phyloP scores from a whole-genome alignment of 1,139 yeast species.

The Suhomyces anneliseae region DNA sequence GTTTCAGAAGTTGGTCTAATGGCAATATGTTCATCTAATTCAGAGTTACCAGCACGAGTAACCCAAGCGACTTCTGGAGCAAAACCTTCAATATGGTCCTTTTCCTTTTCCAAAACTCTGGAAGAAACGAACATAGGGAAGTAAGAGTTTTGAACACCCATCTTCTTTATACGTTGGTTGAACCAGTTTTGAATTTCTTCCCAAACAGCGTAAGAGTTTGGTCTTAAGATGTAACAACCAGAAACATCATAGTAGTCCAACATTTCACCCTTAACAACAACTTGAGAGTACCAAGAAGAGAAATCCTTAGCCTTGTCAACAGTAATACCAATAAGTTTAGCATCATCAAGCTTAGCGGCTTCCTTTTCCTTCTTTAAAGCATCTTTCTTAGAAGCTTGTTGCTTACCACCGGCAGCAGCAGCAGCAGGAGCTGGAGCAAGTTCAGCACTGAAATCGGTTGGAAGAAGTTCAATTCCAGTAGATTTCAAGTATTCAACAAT shows the following conservation, averaged over 20 bases:
- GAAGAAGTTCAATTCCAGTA: conserved; percentile 54
- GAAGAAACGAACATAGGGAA: conserved; percentile 99
- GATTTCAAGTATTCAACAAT: conserved; percentile 53
- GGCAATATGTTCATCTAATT: conserved; percentile 96
- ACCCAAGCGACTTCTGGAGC: conserved; percentile 99
- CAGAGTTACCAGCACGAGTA: conserved; percentile 91
- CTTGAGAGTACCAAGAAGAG: conserved; percentile 97
- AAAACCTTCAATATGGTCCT: conserved; percentile 98
- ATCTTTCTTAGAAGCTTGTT: conserved; percentile 26
- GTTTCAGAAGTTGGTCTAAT: conserved; percentile 99
- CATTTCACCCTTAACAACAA: conserved; percentile 95
- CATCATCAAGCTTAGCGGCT: conserved; percentile 72
- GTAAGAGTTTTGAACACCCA: conserved; percentile 93
- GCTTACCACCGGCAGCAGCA: conserved; percentile 28
- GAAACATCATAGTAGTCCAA: conserved; percentile 97
- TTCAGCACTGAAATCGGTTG: conserved; percentile 59
- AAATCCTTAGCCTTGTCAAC: conserved; percentile 90
- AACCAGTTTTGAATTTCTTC: conserved; percentile 90
- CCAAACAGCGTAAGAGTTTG: conserved; percentile 94
- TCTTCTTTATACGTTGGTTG: conserved; percentile 71
- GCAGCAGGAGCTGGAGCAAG: conserved; percentile 39
- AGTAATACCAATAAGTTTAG: conserved; percentile 93
- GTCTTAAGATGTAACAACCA: conserved; percentile 97
- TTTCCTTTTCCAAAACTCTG: conserved; percentile 91
- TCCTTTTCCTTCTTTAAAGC: conserved; percentile 33